Percentiles rank a stretch among this genome's conserved stretches.
Evolutionary conservation across 495 filamentous ascomycete species (phyloP).

Genomic region (Penicillium canescens): DNA sequence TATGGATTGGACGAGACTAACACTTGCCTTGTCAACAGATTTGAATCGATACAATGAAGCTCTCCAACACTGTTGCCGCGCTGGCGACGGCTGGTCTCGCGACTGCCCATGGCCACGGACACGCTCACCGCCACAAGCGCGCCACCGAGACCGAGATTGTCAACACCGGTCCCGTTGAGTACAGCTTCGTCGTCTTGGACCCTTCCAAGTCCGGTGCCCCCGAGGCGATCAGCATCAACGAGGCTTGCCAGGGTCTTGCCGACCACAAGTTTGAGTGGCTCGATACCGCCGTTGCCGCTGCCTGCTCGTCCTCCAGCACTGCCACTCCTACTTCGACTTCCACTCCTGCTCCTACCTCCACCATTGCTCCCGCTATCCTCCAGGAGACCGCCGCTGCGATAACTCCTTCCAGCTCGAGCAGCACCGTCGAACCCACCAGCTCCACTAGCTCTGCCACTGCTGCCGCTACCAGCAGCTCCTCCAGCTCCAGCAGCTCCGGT

Average conservation of each 20-base stretch:
- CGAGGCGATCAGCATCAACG: conserved; percentile 46
- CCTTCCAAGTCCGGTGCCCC: conserved; percentile 7
- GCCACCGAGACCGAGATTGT: conserved; percentile 38
- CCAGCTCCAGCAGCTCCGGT: conserved; percentile 23
- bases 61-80: conserved; percentile 40
- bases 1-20: neutral
- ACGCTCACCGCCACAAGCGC: conserved; percentile 45
- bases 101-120: conserved; percentile 45
- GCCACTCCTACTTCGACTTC: conserved; percentile 20
- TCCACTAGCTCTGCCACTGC: conserved; percentile 10
- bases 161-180: conserved; percentile 59
- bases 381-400: conserved; percentile 27
- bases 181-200: conserved; percentile 54
- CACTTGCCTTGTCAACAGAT: neutral
- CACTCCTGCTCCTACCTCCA: conserved; percentile 18
- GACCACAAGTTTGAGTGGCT: conserved; percentile 50
- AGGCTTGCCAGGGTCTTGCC: conserved; percentile 64
- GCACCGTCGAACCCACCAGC: conserved; percentile 16
- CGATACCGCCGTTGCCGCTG: conserved; percentile 27
- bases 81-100: conserved; percentile 49
- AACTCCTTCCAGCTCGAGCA: conserved; percentile 12
- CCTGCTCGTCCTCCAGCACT: conserved; percentile 30
- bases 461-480: conserved; percentile 16
- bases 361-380: conserved; percentile 27
- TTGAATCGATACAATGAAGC: conserved; percentile 39